Percentiles rank a stretch among this genome's conserved stretches.
phyloP scores from a whole-genome alignment of 2,329 filamentous ascomycete genomes.

The Huntiella decipiens region DNA sequence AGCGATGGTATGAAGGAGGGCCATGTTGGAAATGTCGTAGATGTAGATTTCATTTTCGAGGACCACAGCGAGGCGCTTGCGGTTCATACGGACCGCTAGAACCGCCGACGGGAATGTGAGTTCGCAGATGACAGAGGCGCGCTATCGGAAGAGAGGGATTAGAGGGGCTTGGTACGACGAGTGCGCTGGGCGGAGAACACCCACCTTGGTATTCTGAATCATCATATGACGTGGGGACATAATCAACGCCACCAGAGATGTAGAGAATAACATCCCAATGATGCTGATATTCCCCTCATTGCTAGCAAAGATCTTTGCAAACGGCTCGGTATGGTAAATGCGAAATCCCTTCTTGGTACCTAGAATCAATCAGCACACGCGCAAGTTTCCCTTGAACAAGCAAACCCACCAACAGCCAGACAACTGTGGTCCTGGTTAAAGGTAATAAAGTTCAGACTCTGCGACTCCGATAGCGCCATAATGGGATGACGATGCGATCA shows the following conservation, averaged over 20 bases:
- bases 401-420: conserved; percentile 65
- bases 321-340: conserved; percentile 92
- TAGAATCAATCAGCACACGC: conserved; percentile 18
- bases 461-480: conserved; percentile 26
- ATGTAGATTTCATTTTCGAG: conserved; percentile 94
- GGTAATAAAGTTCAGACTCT: conserved; percentile 87
- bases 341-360: conserved; percentile 87
- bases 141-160: conserved; percentile 20
- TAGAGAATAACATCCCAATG: conserved; percentile 97
- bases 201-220: conserved; percentile 92
- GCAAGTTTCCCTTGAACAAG: not conserved
- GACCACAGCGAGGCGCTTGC: conserved; percentile 82
- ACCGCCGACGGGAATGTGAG: conserved; percentile 96
- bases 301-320: conserved; percentile 84
- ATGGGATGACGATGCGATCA: not conserved
- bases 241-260: conserved; percentile 83
- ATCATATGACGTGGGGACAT: conserved; percentile 80
- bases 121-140: conserved; percentile 79
- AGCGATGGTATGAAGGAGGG: conserved; percentile 74
- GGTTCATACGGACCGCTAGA: conserved; percentile 78
- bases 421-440: conserved; percentile 99
- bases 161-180: not conserved
- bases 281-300: conserved; percentile 90
- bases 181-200: conserved; percentile 13
- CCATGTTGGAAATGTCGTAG: conserved; percentile 99